Conservation (phyloP, 2,329 filamentous ascomycete species). For the Chaetomiaceae sp. region DNA sequence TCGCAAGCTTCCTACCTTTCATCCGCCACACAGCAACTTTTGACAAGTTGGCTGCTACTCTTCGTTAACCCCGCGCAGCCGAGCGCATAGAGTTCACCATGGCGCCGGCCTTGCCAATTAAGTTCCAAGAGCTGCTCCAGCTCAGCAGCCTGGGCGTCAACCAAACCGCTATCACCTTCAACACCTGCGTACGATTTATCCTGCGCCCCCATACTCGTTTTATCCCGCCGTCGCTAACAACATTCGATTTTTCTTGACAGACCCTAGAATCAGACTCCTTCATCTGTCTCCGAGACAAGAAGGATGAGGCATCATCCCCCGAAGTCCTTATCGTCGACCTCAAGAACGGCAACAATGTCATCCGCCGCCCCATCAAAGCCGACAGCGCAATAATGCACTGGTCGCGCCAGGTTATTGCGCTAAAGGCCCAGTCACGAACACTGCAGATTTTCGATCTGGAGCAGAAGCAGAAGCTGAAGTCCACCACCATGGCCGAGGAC, state of each 20-base stretch:
- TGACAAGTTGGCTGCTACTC: constrained; percentile 29
- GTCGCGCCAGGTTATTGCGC: constrained; percentile 89
- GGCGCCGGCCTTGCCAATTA: constrained; percentile 37
- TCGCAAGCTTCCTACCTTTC: constrained; percentile 13
- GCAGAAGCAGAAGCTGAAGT: constrained; percentile 94
- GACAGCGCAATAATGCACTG: constrained; percentile 99
- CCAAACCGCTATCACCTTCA: constrained; percentile 66
- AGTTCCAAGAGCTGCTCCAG: constrained; percentile 41
- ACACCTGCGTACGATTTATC: constrained; percentile 66
- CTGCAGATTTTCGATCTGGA: constrained; percentile 96
- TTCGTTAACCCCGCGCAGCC: constrained; percentile 28
- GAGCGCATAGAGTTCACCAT: constrained; percentile 33
- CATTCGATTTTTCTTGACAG: constrained; percentile 43
- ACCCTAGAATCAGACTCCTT: constrained; percentile 97
- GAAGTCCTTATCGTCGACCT: constrained; percentile 98
- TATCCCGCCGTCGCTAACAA: constrained; percentile 27
- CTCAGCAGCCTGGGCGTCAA: constrained; percentile 37
- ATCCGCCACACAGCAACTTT: constrained; percentile 23
- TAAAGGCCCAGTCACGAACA: constrained; percentile 90
- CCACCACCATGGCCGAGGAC: constrained; percentile 92
- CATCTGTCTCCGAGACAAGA: constrained; percentile 94
- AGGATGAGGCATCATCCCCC: constrained; percentile 74
- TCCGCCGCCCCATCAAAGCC: constrained; percentile 92
- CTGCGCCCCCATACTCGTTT: neutral
- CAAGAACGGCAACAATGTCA: constrained; percentile 95